These are phyloP conservation scores for Pyrenula massariospora DNA, from an alignment of 495 filamentous ascomycete species.

Conservation along the genomic window DNA sequence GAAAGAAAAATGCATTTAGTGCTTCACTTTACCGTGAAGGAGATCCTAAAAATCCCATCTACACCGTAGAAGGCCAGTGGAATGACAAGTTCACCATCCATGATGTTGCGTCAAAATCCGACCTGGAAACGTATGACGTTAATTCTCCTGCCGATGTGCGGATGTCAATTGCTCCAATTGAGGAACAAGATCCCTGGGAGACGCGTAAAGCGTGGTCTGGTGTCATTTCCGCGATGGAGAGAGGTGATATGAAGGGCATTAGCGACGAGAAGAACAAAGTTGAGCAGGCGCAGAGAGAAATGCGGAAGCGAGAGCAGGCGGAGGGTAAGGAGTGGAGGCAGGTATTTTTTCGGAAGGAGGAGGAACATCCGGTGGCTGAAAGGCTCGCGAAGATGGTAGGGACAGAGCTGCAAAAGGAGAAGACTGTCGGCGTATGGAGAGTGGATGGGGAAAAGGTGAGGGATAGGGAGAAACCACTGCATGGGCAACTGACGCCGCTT, in stretches of 20 bases:
- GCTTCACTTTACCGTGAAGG: slow-evolving; percentile 50
- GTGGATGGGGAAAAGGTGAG: slow-evolving; percentile 50
- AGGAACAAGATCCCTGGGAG: slow-evolving; percentile 64
- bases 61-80: slow-evolving; percentile 69
- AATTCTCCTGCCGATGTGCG: slow-evolving; percentile 37
- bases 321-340: slow-evolving; percentile 59
- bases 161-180: slow-evolving; percentile 51
- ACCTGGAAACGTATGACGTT: slow-evolving; percentile 53
- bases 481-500: neutral
- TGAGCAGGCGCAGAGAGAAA: slow-evolving; percentile 62
- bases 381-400: slow-evolving; percentile 37
- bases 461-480: neutral
- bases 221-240: slow-evolving; percentile 55
- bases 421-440: slow-evolving; percentile 64
- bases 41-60: slow-evolving; percentile 57
- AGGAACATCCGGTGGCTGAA: slow-evolving; percentile 35
- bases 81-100: slow-evolving; percentile 59
- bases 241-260: slow-evolving; percentile 59
- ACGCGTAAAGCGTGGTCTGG: slow-evolving; percentile 66
- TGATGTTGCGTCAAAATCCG: slow-evolving; percentile 46
- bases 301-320: slow-evolving; percentile 56
- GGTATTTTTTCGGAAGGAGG: slow-evolving; percentile 48
- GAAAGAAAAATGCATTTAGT: slow-evolving; percentile 68
- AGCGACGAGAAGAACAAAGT: slow-evolving; percentile 62
- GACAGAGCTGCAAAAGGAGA: slow-evolving; percentile 40